Base-by-base conservation (phyloP, 2,329 filamentous ascomycete genomes). In the Venturiaceae sp. region DNA sequence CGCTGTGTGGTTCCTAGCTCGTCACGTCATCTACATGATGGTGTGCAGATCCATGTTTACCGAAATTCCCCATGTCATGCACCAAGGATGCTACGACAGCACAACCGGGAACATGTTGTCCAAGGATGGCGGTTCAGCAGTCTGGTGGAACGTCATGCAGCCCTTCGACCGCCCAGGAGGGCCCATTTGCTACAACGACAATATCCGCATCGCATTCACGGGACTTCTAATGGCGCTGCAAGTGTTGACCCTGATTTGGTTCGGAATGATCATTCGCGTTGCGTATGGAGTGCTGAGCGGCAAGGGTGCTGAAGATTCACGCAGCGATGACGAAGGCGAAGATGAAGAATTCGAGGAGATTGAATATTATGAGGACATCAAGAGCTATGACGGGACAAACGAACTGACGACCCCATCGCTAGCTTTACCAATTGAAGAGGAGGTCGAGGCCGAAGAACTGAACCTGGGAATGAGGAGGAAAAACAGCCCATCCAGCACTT, bases 241-340 rank as follows among this genome's bases (percentile, higher is more conserved):
- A 72, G 76, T 80, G 23, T 81, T 99, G 57, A 91, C 88, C 33
- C 76, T 95, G 36, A 80, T 88, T 62, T 97, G 94, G 94, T 95
- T 97, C 68, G 80, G 78, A 62, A 88, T 96, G 84, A 96, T 97
- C 64, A 73, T 92, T 39, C 83, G 85, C 59, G 88, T 99, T 2
- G 91, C 91, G 23, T 80, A 87, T 62, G 85, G 86, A 61, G 91
- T 97, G 5, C 69, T 97, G 36, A 82, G 80, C 55, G 92, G 92
- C 33, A 82, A 80, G 37, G 79, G 83, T 33, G 91, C 92, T 5
- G 91, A 96, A 63, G 94, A 99, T 68, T 82, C 84, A 19, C 84
- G 94, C 58, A 95, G 90, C 62, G 92, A 96, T 65, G 90, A 90
- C 63, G 91, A 95, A 72, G 87, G 76, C 5, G 88, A 85, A 23